Evolutionary conservation across 1,139 yeast genomes (phyloP).

Genomic region (Trichomonascaceae sp.): DNA sequence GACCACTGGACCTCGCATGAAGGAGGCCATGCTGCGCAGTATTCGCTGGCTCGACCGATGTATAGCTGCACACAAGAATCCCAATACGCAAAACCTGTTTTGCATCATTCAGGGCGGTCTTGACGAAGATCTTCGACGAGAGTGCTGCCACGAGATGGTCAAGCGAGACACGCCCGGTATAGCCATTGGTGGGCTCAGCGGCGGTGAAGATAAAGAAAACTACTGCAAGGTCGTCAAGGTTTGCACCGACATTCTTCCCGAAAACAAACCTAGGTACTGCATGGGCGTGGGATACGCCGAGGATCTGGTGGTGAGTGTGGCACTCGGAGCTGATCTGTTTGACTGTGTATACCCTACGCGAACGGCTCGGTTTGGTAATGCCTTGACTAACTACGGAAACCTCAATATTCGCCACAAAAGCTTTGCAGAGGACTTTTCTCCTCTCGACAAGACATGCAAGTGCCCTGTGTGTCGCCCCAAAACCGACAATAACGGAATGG

Average conservation of each 20-base stretch:
- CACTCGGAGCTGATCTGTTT: slow-evolving; percentile 34
- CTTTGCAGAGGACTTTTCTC: slow-evolving; percentile 25
- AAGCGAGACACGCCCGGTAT: slow-evolving; percentile 34
- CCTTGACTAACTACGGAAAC: slow-evolving; percentile 29
- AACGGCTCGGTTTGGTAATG: slow-evolving; percentile 35
- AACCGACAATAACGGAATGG: slow-evolving; percentile 25
- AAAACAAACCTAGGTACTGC: slow-evolving; percentile 31
- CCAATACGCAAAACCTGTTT: slow-evolving; percentile 31
- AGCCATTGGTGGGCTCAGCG: slow-evolving; percentile 34
- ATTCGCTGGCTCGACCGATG: slow-evolving; percentile 34
- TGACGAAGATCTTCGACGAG: slow-evolving; percentile 26
- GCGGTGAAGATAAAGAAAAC: slow-evolving; percentile 31
- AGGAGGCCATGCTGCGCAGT: slow-evolving; percentile 33
- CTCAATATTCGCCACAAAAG: slow-evolving; percentile 25
- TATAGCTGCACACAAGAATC: slow-evolving; percentile 31
- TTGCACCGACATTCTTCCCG: slow-evolving; percentile 31
- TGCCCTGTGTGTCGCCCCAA: slow-evolving; percentile 30
- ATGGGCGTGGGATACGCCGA: slow-evolving; percentile 39
- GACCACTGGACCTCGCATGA: slow-evolving; percentile 31
- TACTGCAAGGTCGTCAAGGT: slow-evolving; percentile 28
- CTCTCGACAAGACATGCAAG: slow-evolving; percentile 29
- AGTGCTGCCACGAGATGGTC: slow-evolving; percentile 31
- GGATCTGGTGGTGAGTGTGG: slow-evolving; percentile 33
- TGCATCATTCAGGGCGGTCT: slow-evolving; percentile 36
- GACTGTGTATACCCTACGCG: slow-evolving; percentile 36